These are phyloP conservation scores for Mortierella claussenii DNA, from an alignment of 192 early-diverging fungal genomes.

Conservation along the genomic window DNA sequence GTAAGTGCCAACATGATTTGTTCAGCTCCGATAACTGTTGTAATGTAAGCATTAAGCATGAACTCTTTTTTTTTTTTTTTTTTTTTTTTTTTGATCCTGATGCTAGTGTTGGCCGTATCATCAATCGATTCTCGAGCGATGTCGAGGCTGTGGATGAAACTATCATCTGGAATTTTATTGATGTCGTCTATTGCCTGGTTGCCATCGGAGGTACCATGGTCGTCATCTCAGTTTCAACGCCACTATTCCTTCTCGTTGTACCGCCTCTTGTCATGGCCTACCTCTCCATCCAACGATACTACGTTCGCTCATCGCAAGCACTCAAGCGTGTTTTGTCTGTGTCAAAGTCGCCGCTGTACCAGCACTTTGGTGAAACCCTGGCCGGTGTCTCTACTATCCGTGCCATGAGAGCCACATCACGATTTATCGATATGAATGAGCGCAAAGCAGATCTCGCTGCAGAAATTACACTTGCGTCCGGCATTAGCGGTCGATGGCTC, in stretches of 20 bases:
- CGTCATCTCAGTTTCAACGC: conserved; percentile 56
- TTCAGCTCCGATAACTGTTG: too few relatives aligned
- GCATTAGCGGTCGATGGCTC: conserved; percentile 82
- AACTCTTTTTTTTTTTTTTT: not conserved
- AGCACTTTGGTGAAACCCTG: conserved; percentile 72
- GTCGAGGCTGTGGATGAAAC: conserved; percentile 84
- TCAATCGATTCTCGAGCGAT: conserved; percentile 93
- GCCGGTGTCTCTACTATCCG: conserved; percentile 73
- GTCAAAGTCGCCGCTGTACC: conserved; percentile 81
- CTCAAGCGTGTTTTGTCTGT: conserved; percentile 86
- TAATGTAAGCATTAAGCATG: too few relatives aligned
- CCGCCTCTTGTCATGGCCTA: conserved; percentile 60
- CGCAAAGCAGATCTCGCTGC: conserved; percentile 14
- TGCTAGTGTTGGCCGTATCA: conserved; percentile 81
- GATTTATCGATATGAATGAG: conserved; percentile 66
- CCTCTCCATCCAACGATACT: conserved; percentile 62
- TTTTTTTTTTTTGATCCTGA: not conserved
- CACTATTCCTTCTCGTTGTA: conserved; percentile 55
- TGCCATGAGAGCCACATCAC: conserved; percentile 63
- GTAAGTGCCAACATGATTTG: conserved; percentile 21
- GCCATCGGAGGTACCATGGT: conserved; percentile 52
- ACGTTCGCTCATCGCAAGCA: conserved; percentile 77
- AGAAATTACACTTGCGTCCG: conserved; percentile 29
- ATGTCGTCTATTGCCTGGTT: conserved; percentile 53
- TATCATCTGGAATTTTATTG: conserved; percentile 59